phyloP scores from a whole-genome alignment of 2,329 filamentous ascomycete species.

The Colletotrichum horii region DNA sequence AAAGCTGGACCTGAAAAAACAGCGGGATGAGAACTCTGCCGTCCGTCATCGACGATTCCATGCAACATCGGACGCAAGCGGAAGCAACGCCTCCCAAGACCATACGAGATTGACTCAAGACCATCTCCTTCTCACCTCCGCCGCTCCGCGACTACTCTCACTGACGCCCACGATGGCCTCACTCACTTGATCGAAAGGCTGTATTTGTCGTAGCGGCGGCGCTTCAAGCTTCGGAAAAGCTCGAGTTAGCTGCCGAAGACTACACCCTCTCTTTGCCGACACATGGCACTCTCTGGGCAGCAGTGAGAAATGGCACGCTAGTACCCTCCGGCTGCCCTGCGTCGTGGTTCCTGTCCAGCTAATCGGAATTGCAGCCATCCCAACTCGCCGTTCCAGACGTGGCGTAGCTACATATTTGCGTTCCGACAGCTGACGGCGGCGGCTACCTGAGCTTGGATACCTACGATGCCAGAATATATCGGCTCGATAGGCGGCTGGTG shows the following conservation, averaged over 20 bases:
- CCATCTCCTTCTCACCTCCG: not conserved
- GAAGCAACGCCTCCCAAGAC: not conserved
- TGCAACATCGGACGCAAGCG: not conserved
- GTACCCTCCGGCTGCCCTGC: not conserved
- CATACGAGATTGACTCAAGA: not conserved
- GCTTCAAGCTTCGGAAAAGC: not conserved
- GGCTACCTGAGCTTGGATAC: not conserved
- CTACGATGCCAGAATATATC: not conserved
- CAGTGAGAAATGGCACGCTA: not conserved
- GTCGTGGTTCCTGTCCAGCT: not conserved
- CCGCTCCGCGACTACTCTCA: not conserved
- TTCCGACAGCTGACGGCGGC: not conserved
- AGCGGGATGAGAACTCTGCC: not conserved
- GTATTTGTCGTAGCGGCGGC: not conserved
- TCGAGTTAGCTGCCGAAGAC: not conserved
- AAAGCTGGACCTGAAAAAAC: not conserved
- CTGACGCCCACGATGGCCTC: not conserved
- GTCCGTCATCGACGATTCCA: not conserved
- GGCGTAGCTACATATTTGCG: not conserved
- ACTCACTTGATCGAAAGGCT: not conserved
- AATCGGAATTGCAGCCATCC: not conserved
- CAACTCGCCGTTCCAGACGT: not conserved
- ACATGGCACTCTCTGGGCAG: not conserved
- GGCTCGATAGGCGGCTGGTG: not conserved
- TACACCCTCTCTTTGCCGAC: not conserved